Conservation (phyloP, 305 asterid species). For the Fraxinus xanthoxyloides region DNA sequence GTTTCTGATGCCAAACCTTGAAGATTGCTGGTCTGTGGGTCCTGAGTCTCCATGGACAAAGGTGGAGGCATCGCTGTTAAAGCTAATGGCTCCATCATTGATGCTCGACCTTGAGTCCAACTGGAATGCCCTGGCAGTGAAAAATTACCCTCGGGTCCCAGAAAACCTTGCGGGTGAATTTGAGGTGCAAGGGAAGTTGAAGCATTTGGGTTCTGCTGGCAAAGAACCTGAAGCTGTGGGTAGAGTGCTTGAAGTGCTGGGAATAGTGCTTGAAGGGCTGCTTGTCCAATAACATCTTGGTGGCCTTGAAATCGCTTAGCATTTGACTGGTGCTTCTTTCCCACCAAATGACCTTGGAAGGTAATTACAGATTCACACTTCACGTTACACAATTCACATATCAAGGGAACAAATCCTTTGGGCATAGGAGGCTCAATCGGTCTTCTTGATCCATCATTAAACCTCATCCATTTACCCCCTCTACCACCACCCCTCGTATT, state of each 20-base stretch:
- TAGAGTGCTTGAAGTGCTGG: constrained; percentile 42
- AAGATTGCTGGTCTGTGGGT: neutral
- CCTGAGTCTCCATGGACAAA: constrained; percentile 4
- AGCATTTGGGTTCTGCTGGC: constrained; percentile 34
- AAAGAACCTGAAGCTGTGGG: constrained; percentile 30
- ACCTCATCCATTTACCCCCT: constrained; percentile 31
- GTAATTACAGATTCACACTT: constrained; percentile 50
- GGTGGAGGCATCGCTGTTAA: constrained; percentile 9
- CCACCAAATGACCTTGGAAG: constrained; percentile 60
- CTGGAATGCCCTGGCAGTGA: constrained; percentile 22
- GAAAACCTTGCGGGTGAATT: constrained; percentile 30
- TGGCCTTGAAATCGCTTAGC: constrained; percentile 47
- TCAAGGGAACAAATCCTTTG: constrained; percentile 48
- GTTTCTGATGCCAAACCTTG: constrained; percentile 19
- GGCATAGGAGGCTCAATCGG: constrained; percentile 41
- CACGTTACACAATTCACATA: constrained; percentile 59
- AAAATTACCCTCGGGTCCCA: constrained; percentile 22
- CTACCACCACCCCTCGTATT: constrained; percentile 44
- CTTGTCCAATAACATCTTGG: constrained; percentile 43
- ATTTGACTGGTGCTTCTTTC: constrained; percentile 57
- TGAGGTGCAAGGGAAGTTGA: constrained; percentile 33
- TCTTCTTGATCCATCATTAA: constrained; percentile 31
- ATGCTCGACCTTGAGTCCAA: constrained; percentile 23
- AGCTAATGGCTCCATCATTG: constrained; percentile 2
- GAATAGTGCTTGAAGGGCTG: constrained; percentile 35